Conservation (phyloP, 805 yeast genomes). For the Lipomyces yamanashiensis region DNA sequence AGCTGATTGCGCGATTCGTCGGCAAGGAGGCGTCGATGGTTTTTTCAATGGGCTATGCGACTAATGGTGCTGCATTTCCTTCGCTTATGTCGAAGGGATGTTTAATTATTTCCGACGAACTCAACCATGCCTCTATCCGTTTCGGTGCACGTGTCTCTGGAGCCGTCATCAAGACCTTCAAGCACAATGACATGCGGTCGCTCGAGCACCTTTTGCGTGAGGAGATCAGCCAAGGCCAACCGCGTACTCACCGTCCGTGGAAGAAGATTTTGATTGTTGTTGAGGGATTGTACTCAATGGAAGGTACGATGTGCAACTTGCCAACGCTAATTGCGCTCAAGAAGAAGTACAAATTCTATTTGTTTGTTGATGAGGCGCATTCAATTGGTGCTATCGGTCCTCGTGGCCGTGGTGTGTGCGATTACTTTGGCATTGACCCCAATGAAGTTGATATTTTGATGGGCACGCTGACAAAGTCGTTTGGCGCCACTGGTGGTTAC, state of each 20-base stretch:
- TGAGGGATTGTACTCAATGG: conserved; percentile 89
- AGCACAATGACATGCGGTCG: conserved; percentile 85
- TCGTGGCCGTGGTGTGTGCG: conserved; percentile 91
- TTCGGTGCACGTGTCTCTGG: conserved; percentile 93
- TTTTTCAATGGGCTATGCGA: conserved; percentile 94
- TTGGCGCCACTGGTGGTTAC: conserved; percentile 99
- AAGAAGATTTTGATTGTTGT: conserved; percentile 75
- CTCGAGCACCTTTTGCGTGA: conserved; percentile 79
- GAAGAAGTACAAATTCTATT: conserved; percentile 82
- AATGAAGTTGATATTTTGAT: conserved; percentile 78
- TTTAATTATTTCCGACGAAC: conserved; percentile 88
- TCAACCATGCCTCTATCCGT: conserved; percentile 94
- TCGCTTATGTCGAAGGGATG: conserved; percentile 85
- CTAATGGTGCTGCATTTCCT: conserved; percentile 86
- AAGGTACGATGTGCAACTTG: conserved; percentile 84
- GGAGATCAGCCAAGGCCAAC: conserved; percentile 91
- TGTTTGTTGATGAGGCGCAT: conserved; percentile 97
- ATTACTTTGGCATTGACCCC: conserved; percentile 83
- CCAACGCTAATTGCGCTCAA: conserved; percentile 75
- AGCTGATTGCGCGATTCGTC: conserved; percentile 76
- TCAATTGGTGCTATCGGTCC: conserved; percentile 99
- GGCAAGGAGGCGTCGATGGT: conserved; percentile 89
- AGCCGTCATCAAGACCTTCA: conserved; percentile 66
- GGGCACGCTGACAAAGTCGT: conserved; percentile 98
- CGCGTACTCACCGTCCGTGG: conserved; percentile 95